These are phyloP conservation scores for Globisporangium lucens DNA, from an alignment of 352 stramenopile species.

Conservation along the genomic window DNA sequence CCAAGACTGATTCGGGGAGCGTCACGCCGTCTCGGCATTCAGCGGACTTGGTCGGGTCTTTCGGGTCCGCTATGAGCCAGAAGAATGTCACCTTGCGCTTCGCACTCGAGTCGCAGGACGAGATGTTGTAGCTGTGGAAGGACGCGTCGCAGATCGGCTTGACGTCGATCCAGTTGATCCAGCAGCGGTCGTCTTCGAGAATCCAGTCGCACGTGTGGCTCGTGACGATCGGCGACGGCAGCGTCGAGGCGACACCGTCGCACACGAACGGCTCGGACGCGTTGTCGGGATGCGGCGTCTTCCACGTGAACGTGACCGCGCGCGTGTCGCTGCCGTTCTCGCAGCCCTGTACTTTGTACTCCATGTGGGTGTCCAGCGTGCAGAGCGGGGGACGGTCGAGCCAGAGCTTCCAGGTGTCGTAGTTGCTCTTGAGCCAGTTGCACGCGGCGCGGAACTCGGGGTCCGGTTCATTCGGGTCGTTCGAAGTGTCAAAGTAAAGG, in stretches of 20 bases:
- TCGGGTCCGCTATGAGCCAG: conserved; percentile 33
- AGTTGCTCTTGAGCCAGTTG: conserved; percentile 51
- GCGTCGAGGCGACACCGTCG: conserved; percentile 29
- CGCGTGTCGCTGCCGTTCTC: conserved; percentile 16
- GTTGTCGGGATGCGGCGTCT: conserved; percentile 29
- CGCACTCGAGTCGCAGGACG: conserved; percentile 21
- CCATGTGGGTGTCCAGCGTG: conserved; percentile 24
- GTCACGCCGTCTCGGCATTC: conserved; percentile 33
- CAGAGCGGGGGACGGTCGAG: conserved; percentile 33
- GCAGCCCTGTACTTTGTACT: conserved; percentile 26
- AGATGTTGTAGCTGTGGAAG: conserved; percentile 43
- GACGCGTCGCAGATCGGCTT: conserved; percentile 32
- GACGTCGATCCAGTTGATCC: conserved; percentile 30
- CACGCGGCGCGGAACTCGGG: conserved; percentile 41
- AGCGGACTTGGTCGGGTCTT: conserved; percentile 18
- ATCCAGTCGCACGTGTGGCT: conserved; percentile 41
- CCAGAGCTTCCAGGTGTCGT: conserved; percentile 45
- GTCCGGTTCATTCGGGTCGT: conserved; percentile 17
- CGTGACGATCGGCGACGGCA: conserved; percentile 32
- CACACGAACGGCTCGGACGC: conserved; percentile 31
- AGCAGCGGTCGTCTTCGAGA: conserved; percentile 20
- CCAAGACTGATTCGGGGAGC: conserved; percentile 21
- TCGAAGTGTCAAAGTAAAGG: conserved; percentile 17
- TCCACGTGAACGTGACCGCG: conserved; percentile 34
- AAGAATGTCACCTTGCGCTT: conserved; percentile 32